A percentile compares a stretch with the other conserved stretches of the same genome.
Conservation (phyloP, 768 basidiomycete genomes). For the Boletales sp. region DNA sequence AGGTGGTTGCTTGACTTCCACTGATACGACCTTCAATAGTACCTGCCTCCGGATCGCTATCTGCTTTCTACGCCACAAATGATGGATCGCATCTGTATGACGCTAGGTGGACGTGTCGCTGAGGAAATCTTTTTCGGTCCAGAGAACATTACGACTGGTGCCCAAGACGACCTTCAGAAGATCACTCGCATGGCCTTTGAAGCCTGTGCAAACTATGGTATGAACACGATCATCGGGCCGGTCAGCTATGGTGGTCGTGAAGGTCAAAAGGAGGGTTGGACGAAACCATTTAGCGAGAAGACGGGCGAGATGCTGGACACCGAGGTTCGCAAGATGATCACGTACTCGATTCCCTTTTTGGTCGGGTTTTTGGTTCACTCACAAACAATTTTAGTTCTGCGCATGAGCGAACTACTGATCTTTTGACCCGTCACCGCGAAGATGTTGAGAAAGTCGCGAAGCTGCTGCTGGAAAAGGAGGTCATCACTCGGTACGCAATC, state of each 20-base stretch:
- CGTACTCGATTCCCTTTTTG: conserved; percentile 37
- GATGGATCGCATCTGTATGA: conserved; percentile 96
- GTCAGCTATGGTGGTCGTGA: conserved; percentile 93
- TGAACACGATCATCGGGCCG: conserved; percentile 93
- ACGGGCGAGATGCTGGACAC: conserved; percentile 91
- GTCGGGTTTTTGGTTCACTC: conserved; percentile 1
- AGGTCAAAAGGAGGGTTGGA: conserved; percentile 82
- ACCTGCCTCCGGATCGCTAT: conserved; percentile 93
- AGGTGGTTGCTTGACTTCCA: background rate
- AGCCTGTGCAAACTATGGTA: conserved; percentile 92
- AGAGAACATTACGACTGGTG: conserved; percentile 94
- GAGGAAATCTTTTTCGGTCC: conserved; percentile 97
- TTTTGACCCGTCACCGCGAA: conserved; percentile 75
- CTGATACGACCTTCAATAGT: conserved; percentile 42
- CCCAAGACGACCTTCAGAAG: conserved; percentile 97
- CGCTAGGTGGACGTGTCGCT: conserved; percentile 93
- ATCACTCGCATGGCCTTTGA: conserved; percentile 98
- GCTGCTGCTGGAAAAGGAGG: conserved; percentile 89
- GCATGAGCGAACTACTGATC: conserved; percentile 75
- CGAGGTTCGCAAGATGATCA: conserved; percentile 96
- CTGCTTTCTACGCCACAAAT: conserved; percentile 94
- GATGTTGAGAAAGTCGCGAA: conserved; percentile 94
- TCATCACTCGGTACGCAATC: conserved; percentile 75
- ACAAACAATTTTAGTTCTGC: conserved; percentile 47
- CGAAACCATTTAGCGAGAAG: conserved; percentile 97